Evolutionary conservation across 164 flowering plant genomes (phyloP), one percentile per base, ranked within the genome.

Genomic region (Litsea cubeba): DNA sequence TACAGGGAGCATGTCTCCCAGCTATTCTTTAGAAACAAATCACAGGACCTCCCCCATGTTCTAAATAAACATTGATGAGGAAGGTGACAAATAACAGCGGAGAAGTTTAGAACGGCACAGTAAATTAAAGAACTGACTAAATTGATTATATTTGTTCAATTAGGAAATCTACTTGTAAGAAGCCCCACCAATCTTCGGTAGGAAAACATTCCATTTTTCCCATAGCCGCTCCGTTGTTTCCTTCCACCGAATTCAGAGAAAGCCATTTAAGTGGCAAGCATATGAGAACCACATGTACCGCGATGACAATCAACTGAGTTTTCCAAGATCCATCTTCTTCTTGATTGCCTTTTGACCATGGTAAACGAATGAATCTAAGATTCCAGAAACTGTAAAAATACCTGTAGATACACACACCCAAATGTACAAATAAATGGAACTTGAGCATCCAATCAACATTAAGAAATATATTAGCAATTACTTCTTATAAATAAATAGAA

Each of bases 341-440:
- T 86, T 87, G 46, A 89, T 85, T 49, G 85, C 84, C 67, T 58
- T 82, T 35, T 86, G 91, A 69, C 93, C 89, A 71, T 88, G 90
- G 76, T 87, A 91, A 18, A 89, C 51, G 68, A 89, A 86, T 15
- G 96, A 80, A 79, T 91, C 96, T 25, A 91, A 23, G 25, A 91
- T 88, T 7, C 91, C 93, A 7, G 91, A 82, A 46, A 91, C 85
- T 1, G 96, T 87, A 81, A 91, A 91, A 30, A 89, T 71, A 49
- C 93, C 96, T 91, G 81, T 72, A 76, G 72, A 4, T 40, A 11
- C 25, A 11, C 57, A 46, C 22, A 75, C 10, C 46, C 12, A 70
- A 35, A 50, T 28, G 35, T 30, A n/a, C 64, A 54, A 54, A 54
- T 40, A 40, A 7, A 8, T 40, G 46, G 10, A 40, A 7, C 46